These are phyloP conservation scores for Exophiala bonariae DNA, from an alignment of 2,329 filamentous ascomycete genomes.

Conservation along the genomic window DNA sequence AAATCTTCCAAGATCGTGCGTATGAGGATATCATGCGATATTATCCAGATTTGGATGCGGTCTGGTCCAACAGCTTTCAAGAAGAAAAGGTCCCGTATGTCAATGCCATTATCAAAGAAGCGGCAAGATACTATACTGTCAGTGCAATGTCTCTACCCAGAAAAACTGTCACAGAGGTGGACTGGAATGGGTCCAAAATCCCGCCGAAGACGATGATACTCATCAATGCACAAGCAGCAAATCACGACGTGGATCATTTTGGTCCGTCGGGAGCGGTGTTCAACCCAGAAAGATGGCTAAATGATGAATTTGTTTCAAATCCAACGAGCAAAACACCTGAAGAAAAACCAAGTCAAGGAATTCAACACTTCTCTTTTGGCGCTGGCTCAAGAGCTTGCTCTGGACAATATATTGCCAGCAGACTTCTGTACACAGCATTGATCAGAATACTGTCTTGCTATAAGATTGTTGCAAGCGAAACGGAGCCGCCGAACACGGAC, in stretches of 20 bases:
- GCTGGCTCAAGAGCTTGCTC: conserved; percentile 60
- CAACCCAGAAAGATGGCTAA: conserved; percentile 65
- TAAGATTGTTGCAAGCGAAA: conserved; percentile 51
- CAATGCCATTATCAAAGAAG: conserved; percentile 72
- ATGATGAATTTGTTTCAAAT: conserved; percentile 35
- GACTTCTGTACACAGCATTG: conserved; percentile 57
- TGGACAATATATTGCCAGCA: conserved; percentile 57
- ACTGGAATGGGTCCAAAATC: conserved; percentile 64
- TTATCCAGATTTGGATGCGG: conserved; percentile 63
- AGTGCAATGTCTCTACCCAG: conserved; percentile 72
- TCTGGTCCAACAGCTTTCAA: conserved; percentile 65
- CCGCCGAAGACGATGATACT: conserved; percentile 73
- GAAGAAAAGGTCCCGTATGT: conserved; percentile 73
- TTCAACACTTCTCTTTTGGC: conserved; percentile 58
- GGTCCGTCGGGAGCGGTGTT: conserved; percentile 54
- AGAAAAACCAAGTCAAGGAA: conserved; percentile 48
- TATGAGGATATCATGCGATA: conserved; percentile 65
- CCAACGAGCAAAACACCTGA: conserved; percentile 35
- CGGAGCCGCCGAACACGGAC: conserved; percentile 58
- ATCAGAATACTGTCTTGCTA: conserved; percentile 56
- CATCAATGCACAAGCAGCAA: conserved; percentile 71
- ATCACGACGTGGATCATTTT: conserved; percentile 68
- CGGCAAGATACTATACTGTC: conserved; percentile 71
- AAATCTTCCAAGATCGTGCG: conserved; percentile 66
- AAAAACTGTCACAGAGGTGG: conserved; percentile 65